These are phyloP conservation scores for Fusarium zealandicum DNA, from an alignment of 2,329 filamentous ascomycete species.

Conservation along the genomic window DNA sequence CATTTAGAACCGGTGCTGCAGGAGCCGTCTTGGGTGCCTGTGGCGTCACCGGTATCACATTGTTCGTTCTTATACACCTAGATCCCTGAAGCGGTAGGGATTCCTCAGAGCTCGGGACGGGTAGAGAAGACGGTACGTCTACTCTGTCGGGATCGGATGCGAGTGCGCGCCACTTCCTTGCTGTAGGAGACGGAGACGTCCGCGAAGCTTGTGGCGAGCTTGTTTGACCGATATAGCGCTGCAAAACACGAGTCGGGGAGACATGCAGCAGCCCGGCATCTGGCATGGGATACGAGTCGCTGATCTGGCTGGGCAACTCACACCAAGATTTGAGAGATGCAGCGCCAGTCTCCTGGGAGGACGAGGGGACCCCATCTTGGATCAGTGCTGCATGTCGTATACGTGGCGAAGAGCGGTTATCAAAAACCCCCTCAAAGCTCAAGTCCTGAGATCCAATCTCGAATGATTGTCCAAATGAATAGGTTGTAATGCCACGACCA, in stretches of 20 bases:
- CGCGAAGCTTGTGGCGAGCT: conserved; percentile 35
- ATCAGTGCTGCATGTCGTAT: conserved; percentile 19
- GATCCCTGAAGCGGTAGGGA: conserved; percentile 4
- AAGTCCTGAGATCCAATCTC: conserved; percentile 49
- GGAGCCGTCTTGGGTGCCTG: background rate
- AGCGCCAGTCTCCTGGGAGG: conserved; percentile 14
- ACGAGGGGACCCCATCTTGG: background rate
- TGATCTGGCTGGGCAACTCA: conserved; percentile 58
- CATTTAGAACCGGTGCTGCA: background rate
- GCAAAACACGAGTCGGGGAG: conserved; percentile 60
- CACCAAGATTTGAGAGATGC: conserved; percentile 49
- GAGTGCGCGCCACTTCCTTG: conserved; percentile 3
- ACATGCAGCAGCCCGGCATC: conserved; percentile 38
- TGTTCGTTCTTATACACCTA: conserved; percentile 3
- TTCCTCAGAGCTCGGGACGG: conserved; percentile 17
- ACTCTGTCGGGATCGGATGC: background rate
- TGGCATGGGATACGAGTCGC: conserved; percentile 60
- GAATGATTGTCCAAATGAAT: conserved; percentile 34
- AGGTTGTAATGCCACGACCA: conserved; percentile 12
- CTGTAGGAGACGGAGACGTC: conserved; percentile 30
- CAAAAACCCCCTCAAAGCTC: conserved; percentile 55
- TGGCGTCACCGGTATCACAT: conserved; percentile 41
- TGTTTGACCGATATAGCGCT: conserved; percentile 53
- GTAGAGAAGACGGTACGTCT: conserved; percentile 40
- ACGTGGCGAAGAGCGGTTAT: conserved; percentile 51